Evolutionary conservation across 805 yeast genomes (phyloP), one percentile per base, ranked within the genome.

Genomic region (Candida berthetii): DNA sequence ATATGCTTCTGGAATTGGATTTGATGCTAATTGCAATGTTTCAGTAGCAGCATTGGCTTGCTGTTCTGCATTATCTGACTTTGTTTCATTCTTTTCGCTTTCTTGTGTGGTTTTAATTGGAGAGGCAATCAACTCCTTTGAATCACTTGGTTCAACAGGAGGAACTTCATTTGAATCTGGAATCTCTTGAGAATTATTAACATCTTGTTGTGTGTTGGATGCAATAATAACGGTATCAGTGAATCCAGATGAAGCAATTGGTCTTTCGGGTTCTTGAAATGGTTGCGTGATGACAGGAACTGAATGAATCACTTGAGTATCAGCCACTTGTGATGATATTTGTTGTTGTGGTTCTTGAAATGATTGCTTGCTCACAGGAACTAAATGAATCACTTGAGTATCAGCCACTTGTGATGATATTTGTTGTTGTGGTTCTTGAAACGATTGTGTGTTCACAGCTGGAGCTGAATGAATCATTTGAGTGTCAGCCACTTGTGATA

Each of bases 271-370:
- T n/a, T n/a, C n/a, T n/a, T n/a, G n/a, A n/a, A n/a, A n/a, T n/a
- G n/a, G n/a, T n/a, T n/a, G n/a, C n/a, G n/a, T n/a, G n/a, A n/a
- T n/a, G n/a, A n/a, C n/a, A n/a, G n/a, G n/a, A n/a, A n/a, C 9
- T 33, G 35, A 17, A 7, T n/a, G 20, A 24, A 35, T 35, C 8
- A 36, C 15, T 27, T 36, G 38, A n/a, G 29, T 35, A 35, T 35
- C 36, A 20, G 4, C 28, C 20, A 22, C 10, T 22, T 22, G 8
- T 22, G 25, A 22, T 22, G 6, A 6, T 22, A 7, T 22, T 22
- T 22, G 8, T 22, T n/a, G n/a, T n/a, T n/a, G n/a, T n/a, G 25
- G 25, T n/a, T n/a, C n/a, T n/a, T n/a, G n/a, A n/a, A n/a, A n/a
- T n/a, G n/a, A n/a, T n/a, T n/a, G n/a, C n/a, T n/a, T n/a, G n/a